phyloP scores from a whole-genome alignment of 352 stramenopile species.

The Phytophthora aleatoria region DNA sequence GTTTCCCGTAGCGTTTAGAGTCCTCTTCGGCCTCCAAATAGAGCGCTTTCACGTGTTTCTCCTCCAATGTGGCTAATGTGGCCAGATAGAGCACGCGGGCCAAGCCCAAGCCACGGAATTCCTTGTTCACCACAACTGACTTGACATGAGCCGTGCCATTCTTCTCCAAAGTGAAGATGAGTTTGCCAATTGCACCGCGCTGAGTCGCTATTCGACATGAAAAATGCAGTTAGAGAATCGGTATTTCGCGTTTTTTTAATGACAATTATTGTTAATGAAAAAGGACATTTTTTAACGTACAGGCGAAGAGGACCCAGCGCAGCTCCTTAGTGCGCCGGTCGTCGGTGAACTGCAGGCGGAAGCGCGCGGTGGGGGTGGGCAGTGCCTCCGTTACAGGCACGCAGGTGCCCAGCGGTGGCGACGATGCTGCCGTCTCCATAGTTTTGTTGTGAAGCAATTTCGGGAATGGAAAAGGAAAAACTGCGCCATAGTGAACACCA shows the following conservation, averaged over 20 bases:
- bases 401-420: constrained; percentile 32
- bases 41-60: constrained; percentile 58
- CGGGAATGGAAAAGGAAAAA: constrained; percentile 12
- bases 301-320: constrained; percentile 83
- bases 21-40: constrained; percentile 75
- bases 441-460: constrained; percentile 2
- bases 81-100: constrained; percentile 81
- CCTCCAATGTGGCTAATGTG: constrained; percentile 63
- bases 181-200: constrained; percentile 73
- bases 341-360: constrained; percentile 77
- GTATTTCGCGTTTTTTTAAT: neutral
- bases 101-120: constrained; percentile 73
- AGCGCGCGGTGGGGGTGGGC: constrained; percentile 39
- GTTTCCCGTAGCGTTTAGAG: constrained; percentile 55
- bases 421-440: constrained; percentile 7
- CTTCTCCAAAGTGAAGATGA: constrained; percentile 82
- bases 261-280: neutral
- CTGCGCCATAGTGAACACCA: constrained; percentile 5
- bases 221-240: constrained; percentile 8
- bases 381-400: constrained; percentile 57
- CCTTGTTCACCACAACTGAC: constrained; percentile 68
- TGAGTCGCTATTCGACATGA: constrained; percentile 34
- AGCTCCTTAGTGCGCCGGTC: constrained; percentile 73
- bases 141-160: constrained; percentile 71
- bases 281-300: constrained; percentile 18